Conservation (phyloP, 1,284 basidiomycete genomes). For the Grifola frondosa region DNA sequence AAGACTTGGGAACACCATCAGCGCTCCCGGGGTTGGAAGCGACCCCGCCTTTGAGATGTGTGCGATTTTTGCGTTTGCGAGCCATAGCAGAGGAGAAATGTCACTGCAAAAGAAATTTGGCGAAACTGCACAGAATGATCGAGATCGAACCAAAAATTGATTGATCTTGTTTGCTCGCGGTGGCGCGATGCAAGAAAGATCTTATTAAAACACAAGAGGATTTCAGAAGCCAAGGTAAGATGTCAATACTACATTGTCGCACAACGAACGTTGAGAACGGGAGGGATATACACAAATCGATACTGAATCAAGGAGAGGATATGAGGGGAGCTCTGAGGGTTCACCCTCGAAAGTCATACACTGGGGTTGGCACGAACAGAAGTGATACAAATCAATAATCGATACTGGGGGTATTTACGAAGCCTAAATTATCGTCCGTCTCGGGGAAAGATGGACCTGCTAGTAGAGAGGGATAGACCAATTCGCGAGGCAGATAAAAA, state of each 20-base stretch:
- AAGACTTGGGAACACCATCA: conserved; percentile 65
- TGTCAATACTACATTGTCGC: too few species aligned
- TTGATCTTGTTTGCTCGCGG: too few species aligned
- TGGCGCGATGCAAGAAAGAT: too few species aligned
- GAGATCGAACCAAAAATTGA: too few species aligned
- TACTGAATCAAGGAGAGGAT: conserved; percentile 5
- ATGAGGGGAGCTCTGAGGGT: conserved; percentile 2
- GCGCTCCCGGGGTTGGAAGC: conserved; percentile 32
- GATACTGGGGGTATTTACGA: conserved; percentile 17
- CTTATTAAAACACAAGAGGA: too few species aligned
- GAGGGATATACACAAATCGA: conserved; percentile 19
- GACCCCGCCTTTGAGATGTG: conserved; percentile 72
- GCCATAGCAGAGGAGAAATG: conserved; percentile 51
- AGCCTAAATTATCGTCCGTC: conserved; percentile 11
- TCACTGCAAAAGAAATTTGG: conserved; percentile 11
- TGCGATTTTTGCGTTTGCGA: conserved; percentile 81
- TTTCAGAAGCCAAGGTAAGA: too few species aligned
- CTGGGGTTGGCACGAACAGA: conserved; percentile 12
- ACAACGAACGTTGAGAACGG: background rate
- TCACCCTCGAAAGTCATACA: background rate
- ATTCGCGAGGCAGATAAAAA: conserved; percentile 1
- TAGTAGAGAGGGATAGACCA: conserved; percentile 8
- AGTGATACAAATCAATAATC: conserved; percentile 21
- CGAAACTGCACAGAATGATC: too few species aligned
- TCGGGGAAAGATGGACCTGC: conserved; percentile 1